These are phyloP conservation scores for Pneumocystis jirovecii DNA, from an alignment of 1,139 yeast species.

Conservation along the genomic window DNA sequence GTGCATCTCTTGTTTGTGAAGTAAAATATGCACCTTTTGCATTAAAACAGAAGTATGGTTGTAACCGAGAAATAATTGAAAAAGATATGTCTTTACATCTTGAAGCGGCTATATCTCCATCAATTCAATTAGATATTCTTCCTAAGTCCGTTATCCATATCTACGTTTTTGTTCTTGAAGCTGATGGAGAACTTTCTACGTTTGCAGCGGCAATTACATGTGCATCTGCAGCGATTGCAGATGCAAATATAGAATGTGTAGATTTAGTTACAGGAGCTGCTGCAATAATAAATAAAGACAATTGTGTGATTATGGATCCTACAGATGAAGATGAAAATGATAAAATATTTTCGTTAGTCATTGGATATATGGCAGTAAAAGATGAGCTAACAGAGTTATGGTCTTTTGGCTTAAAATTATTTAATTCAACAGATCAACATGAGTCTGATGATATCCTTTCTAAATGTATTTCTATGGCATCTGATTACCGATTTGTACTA, in stretches of 20 bases:
- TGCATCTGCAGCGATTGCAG: slow-evolving; percentile 59
- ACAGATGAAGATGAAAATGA: slow-evolving; percentile 3
- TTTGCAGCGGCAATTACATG: slow-evolving; percentile 33
- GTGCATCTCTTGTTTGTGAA: slow-evolving; percentile 3
- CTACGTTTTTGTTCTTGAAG: slow-evolving; percentile 52
- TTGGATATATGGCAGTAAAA: slow-evolving; percentile 40
- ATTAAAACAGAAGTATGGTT: slow-evolving; percentile 2
- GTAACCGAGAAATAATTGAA: slow-evolving; percentile 29
- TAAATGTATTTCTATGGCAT: neutral
- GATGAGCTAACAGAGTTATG: slow-evolving; percentile 31
- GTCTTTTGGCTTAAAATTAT: neutral
- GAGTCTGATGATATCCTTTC: neutral
- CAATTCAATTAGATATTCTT: slow-evolving; percentile 54
- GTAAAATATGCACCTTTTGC: slow-evolving; percentile 3
- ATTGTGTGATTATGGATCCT: slow-evolving; percentile 1
- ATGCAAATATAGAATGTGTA: slow-evolving; percentile 64
- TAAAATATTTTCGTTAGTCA: slow-evolving; percentile 23
- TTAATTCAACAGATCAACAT: neutral
- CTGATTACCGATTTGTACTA: neutral
- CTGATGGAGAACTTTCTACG: slow-evolving; percentile 20
- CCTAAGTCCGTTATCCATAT: slow-evolving; percentile 83
- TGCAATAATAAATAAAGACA: slow-evolving; percentile 1
- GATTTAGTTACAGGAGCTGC: slow-evolving; percentile 48
- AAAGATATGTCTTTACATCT: slow-evolving; percentile 41
- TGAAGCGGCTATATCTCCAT: slow-evolving; percentile 43